Evolutionary conservation across 768 basidiomycete species (phyloP).

Genomic region (Pulveroboletus frians): DNA sequence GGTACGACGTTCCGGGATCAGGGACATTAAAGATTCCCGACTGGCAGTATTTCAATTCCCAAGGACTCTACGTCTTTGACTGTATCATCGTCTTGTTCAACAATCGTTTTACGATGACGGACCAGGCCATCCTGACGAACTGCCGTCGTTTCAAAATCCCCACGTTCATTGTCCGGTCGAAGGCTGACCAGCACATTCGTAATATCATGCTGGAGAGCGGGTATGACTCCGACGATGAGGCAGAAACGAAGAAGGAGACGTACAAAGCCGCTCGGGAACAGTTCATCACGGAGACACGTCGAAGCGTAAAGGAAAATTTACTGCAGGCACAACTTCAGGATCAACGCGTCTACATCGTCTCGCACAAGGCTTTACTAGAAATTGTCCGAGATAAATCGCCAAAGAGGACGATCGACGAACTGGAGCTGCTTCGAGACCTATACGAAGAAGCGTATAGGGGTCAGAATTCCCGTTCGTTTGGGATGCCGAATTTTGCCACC

Average conservation of each 20-base stretch:
- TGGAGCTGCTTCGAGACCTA: conserved; percentile 25
- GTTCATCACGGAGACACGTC: conserved; percentile 25
- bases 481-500: conserved; percentile 1
- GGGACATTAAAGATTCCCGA: conserved; percentile 33
- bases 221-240: conserved; percentile 23
- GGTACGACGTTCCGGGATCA: conserved; percentile 38
- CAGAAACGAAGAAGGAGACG: conserved; percentile 10
- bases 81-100: conserved; percentile 33
- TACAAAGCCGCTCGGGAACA: conserved; percentile 25
- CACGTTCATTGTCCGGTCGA: conserved; percentile 33
- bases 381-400: conserved; percentile 23
- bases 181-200: conserved; percentile 31
- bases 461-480: conserved; percentile 4
- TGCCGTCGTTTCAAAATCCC: conserved; percentile 33
- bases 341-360: conserved; percentile 28
- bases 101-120: conserved; percentile 33
- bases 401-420: conserved; percentile 23
- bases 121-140: conserved; percentile 32
- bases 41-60: conserved; percentile 37
- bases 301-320: conserved; percentile 23
- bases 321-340: conserved; percentile 23
- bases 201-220: conserved; percentile 25
- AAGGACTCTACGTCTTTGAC: conserved; percentile 36
- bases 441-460: conserved; percentile 13
- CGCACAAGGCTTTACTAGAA: conserved; percentile 18